A percentile compares a stretch with the other conserved stretches of the same genome.
Evolutionary conservation across 2,329 filamentous ascomycete genomes (phyloP).

Genomic region (Penicillium polonicum): DNA sequence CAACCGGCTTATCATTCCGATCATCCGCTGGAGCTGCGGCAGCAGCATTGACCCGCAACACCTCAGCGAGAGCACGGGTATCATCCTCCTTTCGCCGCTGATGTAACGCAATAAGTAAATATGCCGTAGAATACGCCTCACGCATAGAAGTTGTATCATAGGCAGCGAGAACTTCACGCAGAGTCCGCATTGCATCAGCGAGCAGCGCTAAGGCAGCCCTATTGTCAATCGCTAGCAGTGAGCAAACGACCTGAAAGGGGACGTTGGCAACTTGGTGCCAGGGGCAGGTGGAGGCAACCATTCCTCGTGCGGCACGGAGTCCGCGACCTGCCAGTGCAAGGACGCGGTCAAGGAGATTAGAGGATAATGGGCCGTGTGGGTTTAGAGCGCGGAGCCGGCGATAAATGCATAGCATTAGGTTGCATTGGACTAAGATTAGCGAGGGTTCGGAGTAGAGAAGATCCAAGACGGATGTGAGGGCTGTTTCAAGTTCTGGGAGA

Average conservation of each 20-base stretch:
- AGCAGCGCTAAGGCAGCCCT: slow-evolving; percentile 50
- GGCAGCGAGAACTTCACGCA: slow-evolving; percentile 43
- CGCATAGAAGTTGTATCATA: slow-evolving; percentile 52
- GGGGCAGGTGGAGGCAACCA: slow-evolving; percentile 48
- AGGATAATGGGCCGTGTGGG: slow-evolving; percentile 41
- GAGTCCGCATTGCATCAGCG: slow-evolving; percentile 51
- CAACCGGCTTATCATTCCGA: neutral
- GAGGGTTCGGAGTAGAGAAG: slow-evolving; percentile 44
- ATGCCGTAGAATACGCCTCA: slow-evolving; percentile 57
- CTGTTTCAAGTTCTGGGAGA: slow-evolving; percentile 44
- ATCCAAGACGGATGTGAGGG: slow-evolving; percentile 45
- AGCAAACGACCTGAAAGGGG: slow-evolving; percentile 59
- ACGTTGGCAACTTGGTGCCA: slow-evolving; percentile 63
- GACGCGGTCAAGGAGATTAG: slow-evolving; percentile 47
- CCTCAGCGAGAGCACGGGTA: slow-evolving; percentile 38
- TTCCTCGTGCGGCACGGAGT: slow-evolving; percentile 49
- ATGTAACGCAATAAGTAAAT: slow-evolving; percentile 54
- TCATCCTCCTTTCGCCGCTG: slow-evolving; percentile 52
- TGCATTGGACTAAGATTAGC: slow-evolving; percentile 53
- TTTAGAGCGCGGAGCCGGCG: slow-evolving; percentile 55
- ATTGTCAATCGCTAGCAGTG: slow-evolving; percentile 56
- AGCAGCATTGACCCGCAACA: slow-evolving; percentile 39
- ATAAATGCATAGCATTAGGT: slow-evolving; percentile 57
- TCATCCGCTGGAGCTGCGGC: slow-evolving; percentile 21
- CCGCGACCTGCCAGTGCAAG: slow-evolving; percentile 47